Evolutionary conservation across 2,329 filamentous ascomycete species (phyloP).

Genomic region (Nemania bipapillata): DNA sequence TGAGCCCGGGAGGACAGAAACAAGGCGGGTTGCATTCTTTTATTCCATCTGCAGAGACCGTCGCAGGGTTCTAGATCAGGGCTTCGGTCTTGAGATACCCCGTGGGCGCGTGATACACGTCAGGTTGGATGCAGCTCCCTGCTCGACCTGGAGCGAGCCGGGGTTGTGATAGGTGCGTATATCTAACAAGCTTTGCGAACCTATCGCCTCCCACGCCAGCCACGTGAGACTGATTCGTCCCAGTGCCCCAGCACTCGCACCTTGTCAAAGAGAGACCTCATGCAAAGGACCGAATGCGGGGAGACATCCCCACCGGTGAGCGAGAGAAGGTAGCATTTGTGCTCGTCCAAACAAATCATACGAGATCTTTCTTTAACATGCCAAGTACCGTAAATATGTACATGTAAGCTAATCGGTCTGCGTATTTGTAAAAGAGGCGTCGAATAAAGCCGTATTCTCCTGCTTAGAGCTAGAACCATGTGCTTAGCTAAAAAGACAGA

Average conservation of each 20-base stretch:
- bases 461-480: too few species aligned
- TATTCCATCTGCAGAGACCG: slow-evolving; percentile 17
- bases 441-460: background rate
- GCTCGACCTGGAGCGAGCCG: background rate
- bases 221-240: slow-evolving; percentile 16
- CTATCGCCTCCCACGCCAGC: background rate
- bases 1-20: background rate
- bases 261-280: background rate
- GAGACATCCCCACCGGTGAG: background rate
- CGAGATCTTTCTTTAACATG: background rate
- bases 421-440: background rate
- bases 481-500: too few species aligned
- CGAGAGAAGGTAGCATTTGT: background rate
- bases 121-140: slow-evolving; percentile 3
- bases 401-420: too few species aligned
- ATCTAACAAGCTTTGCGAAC: background rate
- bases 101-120: slow-evolving; percentile 24
- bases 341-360: background rate
- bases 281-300: slow-evolving; percentile 28
- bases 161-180: slow-evolving; percentile 26
- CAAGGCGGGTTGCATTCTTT: slow-evolving; percentile 3
- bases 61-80: background rate
- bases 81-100: slow-evolving; percentile 14
- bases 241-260: background rate
- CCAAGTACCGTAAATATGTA: background rate